These are phyloP conservation scores for Sanguinoderma infundibulare DNA, from an alignment of 1,284 basidiomycete genomes.

Conservation along the genomic window DNA sequence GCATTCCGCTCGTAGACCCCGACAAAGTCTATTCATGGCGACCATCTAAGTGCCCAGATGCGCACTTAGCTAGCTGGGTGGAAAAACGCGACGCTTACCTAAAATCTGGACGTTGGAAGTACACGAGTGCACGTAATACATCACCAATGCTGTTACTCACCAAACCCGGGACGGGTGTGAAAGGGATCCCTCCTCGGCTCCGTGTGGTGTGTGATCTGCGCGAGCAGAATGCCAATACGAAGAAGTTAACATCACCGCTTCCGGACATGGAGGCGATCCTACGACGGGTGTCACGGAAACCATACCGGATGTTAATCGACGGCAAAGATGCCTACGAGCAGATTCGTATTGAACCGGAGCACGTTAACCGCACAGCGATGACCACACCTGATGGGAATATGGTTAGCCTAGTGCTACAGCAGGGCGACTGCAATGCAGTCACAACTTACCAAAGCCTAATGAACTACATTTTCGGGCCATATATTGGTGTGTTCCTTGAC, in stretches of 20 bases:
- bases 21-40: background rate
- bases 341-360: background rate
- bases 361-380: slow-evolving; percentile 1
- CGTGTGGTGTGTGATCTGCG: slow-evolving; percentile 2
- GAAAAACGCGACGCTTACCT: slow-evolving; percentile 4
- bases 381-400: slow-evolving; percentile 6
- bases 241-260: background rate
- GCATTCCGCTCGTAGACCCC: background rate
- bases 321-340: background rate
- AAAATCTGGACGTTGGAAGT: background rate
- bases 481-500: too few relatives aligned
- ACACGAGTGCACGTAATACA: background rate
- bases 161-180: slow-evolving; percentile 1
- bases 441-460: slow-evolving; percentile 2
- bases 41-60: slow-evolving; percentile 1
- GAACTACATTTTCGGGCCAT: background rate
- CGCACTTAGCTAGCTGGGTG: background rate
- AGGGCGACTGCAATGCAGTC: slow-evolving; percentile 4
- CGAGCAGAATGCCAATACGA: slow-evolving; percentile 1
- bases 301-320: background rate
- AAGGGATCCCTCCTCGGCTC: background rate
- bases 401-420: slow-evolving; percentile 2
- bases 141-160: background rate
- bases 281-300: background rate
- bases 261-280: slow-evolving; percentile 2